Evolutionary conservation across 164 flowering plant species (phyloP).

Genomic region (Vitis rotundifolia): DNA sequence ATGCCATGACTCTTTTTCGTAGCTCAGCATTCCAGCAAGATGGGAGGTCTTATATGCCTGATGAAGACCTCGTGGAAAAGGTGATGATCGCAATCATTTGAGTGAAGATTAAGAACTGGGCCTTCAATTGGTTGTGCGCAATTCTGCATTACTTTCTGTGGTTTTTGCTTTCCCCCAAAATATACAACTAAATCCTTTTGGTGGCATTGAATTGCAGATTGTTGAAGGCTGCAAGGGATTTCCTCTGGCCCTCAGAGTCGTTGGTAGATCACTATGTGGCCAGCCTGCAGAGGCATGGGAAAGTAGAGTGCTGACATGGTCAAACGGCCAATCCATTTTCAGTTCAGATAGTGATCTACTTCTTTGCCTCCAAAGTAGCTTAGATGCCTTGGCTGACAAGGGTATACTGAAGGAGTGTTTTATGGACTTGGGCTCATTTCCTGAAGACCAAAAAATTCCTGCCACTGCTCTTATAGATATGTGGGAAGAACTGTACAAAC

Average conservation of each 20-base stretch:
- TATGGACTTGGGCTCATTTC: slow-evolving; percentile 55
- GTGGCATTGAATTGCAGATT: slow-evolving; percentile 23
- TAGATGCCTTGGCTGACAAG: slow-evolving; percentile 25
- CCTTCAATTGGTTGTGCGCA: background rate
- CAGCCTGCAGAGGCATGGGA: slow-evolving; percentile 25
- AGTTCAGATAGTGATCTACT: slow-evolving; percentile 18
- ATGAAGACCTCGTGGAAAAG: slow-evolving; percentile 2
- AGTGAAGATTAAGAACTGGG: too few relatives aligned
- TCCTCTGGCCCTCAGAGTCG: slow-evolving; percentile 40
- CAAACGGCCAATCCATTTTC: slow-evolving; percentile 24
- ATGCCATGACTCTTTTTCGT: slow-evolving; percentile 37
- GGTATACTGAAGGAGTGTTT: slow-evolving; percentile 30
- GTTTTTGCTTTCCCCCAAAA: background rate
- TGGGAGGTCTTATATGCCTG: slow-evolving; percentile 8
- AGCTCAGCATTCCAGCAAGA: slow-evolving; percentile 22
- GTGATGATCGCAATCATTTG: too few relatives aligned
- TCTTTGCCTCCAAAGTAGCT: slow-evolving; percentile 27
- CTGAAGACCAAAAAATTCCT: slow-evolving; percentile 53
- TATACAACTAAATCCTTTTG: background rate
- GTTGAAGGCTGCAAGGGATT: slow-evolving; percentile 33
- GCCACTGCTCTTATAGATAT: slow-evolving; percentile 47
- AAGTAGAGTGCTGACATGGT: slow-evolving; percentile 7
- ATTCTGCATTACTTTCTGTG: background rate
- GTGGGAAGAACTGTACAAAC: slow-evolving; percentile 40
- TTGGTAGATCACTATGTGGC: slow-evolving; percentile 33